These are phyloP conservation scores for Sergeia podlipaevii DNA, from an alignment of 208 protist genomes.

Conservation along the genomic window DNA sequence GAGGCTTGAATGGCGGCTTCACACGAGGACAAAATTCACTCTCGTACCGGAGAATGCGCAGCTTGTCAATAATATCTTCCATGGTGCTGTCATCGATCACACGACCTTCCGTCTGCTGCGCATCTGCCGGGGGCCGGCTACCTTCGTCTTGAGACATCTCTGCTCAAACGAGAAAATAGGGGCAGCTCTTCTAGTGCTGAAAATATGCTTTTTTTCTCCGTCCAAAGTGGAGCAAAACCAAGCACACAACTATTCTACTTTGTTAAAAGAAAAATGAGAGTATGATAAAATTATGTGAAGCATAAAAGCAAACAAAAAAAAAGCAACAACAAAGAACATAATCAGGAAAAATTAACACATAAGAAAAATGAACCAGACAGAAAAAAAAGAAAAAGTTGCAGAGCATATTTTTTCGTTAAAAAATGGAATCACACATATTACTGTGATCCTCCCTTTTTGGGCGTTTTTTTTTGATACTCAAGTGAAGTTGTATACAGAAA, in stretches of 20 bases:
- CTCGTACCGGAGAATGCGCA: constrained; percentile 80
- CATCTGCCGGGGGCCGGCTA: neutral
- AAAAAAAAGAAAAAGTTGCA: constrained; percentile 4
- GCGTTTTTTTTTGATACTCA: neutral
- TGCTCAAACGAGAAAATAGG: too few relatives aligned
- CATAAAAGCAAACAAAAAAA: constrained; percentile 11
- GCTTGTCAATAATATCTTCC: constrained; percentile 83
- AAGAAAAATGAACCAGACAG: neutral
- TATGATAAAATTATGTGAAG: neutral
- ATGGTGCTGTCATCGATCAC: constrained; percentile 74
- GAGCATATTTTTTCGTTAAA: constrained; percentile 1
- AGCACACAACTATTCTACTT: constrained; percentile 3
- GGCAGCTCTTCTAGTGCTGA: neutral
- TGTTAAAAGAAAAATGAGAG: neutral
- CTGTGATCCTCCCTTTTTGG: too few relatives aligned
- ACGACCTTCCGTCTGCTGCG: constrained; percentile 1
- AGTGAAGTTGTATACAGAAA: too few relatives aligned
- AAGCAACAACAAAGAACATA: neutral
- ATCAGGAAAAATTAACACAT: neutral
- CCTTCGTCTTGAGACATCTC: constrained; percentile 25
- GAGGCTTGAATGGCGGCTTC: constrained; percentile 81
- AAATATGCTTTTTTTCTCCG: constrained; percentile 3
- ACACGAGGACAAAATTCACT: constrained; percentile 65
- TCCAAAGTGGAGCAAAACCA: neutral
- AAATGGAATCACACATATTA: constrained; percentile 6